phyloP scores from a whole-genome alignment of 1,284 basidiomycete genomes.

The Crucibulum parvulum region DNA sequence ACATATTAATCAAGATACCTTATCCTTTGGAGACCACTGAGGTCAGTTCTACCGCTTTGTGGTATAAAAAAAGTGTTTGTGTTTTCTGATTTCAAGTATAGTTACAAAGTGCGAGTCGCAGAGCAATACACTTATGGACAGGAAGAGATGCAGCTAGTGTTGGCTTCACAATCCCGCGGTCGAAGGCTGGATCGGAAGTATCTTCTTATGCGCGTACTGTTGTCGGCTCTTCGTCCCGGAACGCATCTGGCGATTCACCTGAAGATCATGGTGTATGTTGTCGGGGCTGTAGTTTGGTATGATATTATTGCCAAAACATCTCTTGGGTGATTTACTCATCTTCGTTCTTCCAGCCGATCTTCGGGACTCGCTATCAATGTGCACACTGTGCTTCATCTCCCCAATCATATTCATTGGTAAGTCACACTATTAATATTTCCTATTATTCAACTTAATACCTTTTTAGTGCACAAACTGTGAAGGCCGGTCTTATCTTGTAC shows the following conservation, averaged over 20 bases:
- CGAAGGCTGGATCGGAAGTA: slow-evolving; percentile 62
- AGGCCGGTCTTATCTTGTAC: slow-evolving; percentile 73
- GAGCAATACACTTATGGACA: slow-evolving; percentile 79
- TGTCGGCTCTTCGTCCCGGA: slow-evolving; percentile 53
- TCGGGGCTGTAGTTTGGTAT: slow-evolving; percentile 63
- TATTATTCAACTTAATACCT: slow-evolving; percentile 6
- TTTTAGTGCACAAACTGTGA: slow-evolving; percentile 82
- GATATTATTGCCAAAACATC: slow-evolving; percentile 15
- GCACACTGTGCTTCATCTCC: slow-evolving; percentile 75
- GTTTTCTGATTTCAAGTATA: slow-evolving; percentile 17
- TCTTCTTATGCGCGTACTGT: slow-evolving; percentile 72
- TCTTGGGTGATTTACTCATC: not conserved
- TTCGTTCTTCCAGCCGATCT: slow-evolving; percentile 54
- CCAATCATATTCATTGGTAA: slow-evolving; percentile 67
- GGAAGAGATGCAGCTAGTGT: slow-evolving; percentile 75
- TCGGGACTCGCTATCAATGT: slow-evolving; percentile 80
- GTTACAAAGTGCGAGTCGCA: slow-evolving; percentile 71
- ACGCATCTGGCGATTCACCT: slow-evolving; percentile 35
- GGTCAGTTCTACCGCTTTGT: slow-evolving; percentile 38
- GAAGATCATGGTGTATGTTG: slow-evolving; percentile 66
- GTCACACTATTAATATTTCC: not conserved
- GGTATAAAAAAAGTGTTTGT: not conserved
- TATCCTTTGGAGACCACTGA: slow-evolving; percentile 78
- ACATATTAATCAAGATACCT: slow-evolving; percentile 95
- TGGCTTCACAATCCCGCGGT: slow-evolving; percentile 44